Conservation (phyloP, 176 grass and related monocot genomes). For the Alloteropsis semialata region DNA sequence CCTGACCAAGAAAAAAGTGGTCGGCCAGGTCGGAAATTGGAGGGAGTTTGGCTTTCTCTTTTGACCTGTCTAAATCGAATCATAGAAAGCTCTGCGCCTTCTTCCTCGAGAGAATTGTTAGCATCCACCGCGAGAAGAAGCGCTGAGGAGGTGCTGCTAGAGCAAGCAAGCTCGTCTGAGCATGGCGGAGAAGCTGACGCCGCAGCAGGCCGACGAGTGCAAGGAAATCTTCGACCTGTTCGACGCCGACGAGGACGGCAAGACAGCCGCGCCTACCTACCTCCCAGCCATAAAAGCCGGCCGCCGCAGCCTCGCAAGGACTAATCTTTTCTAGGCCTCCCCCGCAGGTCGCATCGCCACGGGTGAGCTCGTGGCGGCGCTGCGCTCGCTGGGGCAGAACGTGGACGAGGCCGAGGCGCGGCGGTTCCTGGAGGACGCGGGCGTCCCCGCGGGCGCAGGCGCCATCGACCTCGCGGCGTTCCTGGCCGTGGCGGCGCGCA, state of each 20-base stretch:
- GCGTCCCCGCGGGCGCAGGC: background rate
- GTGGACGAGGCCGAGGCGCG: constrained; percentile 44
- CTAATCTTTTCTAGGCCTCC: background rate
- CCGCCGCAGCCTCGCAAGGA: background rate
- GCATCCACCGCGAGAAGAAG: background rate
- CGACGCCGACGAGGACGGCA: constrained; percentile 51
- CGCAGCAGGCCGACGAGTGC: constrained; percentile 45
- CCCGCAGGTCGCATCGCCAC: constrained; percentile 36
- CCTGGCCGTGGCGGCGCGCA: constrained; percentile 45
- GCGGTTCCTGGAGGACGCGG: constrained; percentile 25
- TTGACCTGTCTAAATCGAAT: constrained; percentile 1
- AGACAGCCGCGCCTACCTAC: background rate
- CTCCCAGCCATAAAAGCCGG: background rate
- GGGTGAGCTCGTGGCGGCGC: constrained; percentile 35
- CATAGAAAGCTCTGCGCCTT: background rate
- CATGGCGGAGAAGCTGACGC: constrained; percentile 52
- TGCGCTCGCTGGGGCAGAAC: constrained; percentile 50
- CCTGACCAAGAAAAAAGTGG: background rate
- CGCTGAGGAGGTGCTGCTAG: background rate
- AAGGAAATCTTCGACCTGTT: constrained; percentile 56
- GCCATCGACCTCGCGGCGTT: constrained; percentile 34
- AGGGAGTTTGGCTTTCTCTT: background rate
- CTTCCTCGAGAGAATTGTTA: background rate
- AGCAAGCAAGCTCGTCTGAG: background rate
- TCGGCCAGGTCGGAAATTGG: background rate